Conservation (phyloP, 2,329 filamentous ascomycete genomes). For the Didymella keratinophila region DNA sequence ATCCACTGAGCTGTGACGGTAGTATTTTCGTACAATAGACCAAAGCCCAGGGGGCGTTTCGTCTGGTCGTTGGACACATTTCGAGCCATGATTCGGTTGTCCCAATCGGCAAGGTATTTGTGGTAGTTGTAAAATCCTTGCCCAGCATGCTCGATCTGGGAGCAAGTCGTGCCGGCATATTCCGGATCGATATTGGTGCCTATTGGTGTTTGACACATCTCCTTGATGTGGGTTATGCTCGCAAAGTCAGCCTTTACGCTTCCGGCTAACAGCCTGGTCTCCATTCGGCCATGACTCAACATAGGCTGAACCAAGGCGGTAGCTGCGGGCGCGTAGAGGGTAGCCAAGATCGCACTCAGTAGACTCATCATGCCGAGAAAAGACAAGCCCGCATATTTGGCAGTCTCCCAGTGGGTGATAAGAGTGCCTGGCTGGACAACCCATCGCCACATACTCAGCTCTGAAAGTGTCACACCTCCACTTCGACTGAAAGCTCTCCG, state of each 20-base stretch:
- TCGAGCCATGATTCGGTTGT: constrained; percentile 54
- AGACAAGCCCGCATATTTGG: constrained; percentile 70
- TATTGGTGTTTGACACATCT: constrained; percentile 70
- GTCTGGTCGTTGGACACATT: constrained; percentile 55
- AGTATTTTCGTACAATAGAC: constrained; percentile 74
- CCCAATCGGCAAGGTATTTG: constrained; percentile 67
- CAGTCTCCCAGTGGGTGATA: constrained; percentile 71
- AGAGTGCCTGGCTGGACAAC: constrained; percentile 70
- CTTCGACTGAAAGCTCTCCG: constrained; percentile 68
- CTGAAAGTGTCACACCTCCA: constrained; percentile 74
- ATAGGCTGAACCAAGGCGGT: constrained; percentile 79
- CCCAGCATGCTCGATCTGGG: constrained; percentile 74
- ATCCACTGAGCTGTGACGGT: constrained; percentile 76
- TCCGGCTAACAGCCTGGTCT: constrained; percentile 61
- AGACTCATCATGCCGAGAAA: constrained; percentile 71
- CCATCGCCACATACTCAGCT: constrained; percentile 81
- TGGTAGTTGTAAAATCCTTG: constrained; percentile 74
- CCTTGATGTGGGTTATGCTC: constrained; percentile 65
- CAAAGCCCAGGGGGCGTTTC: constrained; percentile 66
- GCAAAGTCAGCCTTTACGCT: constrained; percentile 69
- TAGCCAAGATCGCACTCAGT: constrained; percentile 69
- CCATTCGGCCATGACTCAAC: constrained; percentile 65
- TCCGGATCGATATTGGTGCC: constrained; percentile 48
- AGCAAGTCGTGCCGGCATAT: constrained; percentile 64
- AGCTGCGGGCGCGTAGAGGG: constrained; percentile 79